Base-by-base conservation (phyloP, 225 moss, liverwort and hornwort species). In the Straminergon stramineum region DNA sequence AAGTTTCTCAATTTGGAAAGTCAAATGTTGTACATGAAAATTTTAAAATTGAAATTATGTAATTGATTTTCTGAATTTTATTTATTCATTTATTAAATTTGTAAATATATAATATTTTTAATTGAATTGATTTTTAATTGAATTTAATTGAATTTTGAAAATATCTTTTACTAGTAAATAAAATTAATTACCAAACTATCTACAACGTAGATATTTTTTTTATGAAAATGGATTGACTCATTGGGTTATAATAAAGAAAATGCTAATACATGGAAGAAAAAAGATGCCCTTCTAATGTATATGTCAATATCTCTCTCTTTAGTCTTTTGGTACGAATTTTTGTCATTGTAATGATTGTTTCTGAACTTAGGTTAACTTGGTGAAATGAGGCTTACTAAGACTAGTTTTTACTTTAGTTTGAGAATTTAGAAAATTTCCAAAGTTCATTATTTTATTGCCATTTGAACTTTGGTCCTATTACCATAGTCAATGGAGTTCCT, bases 301-400 rank as follows among this genome's bases (percentile, higher is more conserved):
- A 15, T 43, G 2, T 0, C 16, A 73, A 73, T 69, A 69, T 2
- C 6, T 48, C 1, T 11, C 1, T 30, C 7, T 0, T 7, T 19
- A 48, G 11, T 30, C 18, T 31, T 48, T 51, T 31, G 11, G 31
- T 51, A 19, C 20, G 4, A 51, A 51, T 51, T 75, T 75, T 11
- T 12, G 0, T 32, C 51, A 75, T 75, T 18, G 19, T 19, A 51
- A 19, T 10, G 6, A 74, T 74, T 0, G 0, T 30, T 18, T 75
- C 31, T 48, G 4, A 48, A 75, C 11, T 48, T 4, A 1, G 5
- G 1, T 17, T 7, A 48, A 48, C 4, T 0, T 30, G 7, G 6
- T 11, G 11, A 75, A 75, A 48, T 75, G 8, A 73, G 4, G 11
- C 11, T 48, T 11, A 30, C 0, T 7, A 41, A 11, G 10, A 31